Evolutionary conservation across 306 rosid genomes (phyloP), one percentile per base, ranked within the genome.

Genomic region (Malus sylvestris): DNA sequence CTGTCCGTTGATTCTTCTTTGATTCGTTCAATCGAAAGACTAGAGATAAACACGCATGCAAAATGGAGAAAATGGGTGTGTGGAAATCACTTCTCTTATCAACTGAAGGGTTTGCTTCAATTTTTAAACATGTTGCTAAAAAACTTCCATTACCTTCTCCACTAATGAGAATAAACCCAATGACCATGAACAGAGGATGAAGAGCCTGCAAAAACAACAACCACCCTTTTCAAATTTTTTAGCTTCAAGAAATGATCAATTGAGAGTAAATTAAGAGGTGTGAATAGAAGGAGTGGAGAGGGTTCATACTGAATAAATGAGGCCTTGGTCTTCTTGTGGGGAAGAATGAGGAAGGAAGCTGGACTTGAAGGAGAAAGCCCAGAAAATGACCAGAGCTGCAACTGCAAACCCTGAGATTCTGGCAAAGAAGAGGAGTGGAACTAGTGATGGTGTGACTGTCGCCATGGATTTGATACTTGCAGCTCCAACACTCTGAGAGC

Each of bases 161-260:
- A 70, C 91, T 92, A 67, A 92, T 60, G 63, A 92, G 89, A 69
- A 92, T 83, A 75, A 95, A 89, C 22, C 99, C 99, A 79, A 95
- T 88, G 68, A 95, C 97, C 99, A 92, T 95, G 6, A 90, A 70
- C 51, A 95, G 63, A 72, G 99, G 99, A 82, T 95, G 99, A 67
- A 95, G 96, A 83, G 78, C 92, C 98, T 92, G 88, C 35, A 29
- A 35, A 45, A 75, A 53, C 16, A 32, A 79, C 23, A 68, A 61
- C 57, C n/a, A 23, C 19, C 30, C 44, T 18, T 38, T 15, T 45
- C 42, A 38, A 58, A 14, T 7, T 27, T 7, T 27, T 72, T 58
- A 59, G 58, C 35, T 33, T 70, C 38, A 38, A 67, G 27, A 72
- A 49, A 16, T 8, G 19, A 70, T 22, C 22, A 67, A 35, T 4